phyloP scores from a whole-genome alignment of 108 stramenopile species.

The Nitzschia sp. region DNA sequence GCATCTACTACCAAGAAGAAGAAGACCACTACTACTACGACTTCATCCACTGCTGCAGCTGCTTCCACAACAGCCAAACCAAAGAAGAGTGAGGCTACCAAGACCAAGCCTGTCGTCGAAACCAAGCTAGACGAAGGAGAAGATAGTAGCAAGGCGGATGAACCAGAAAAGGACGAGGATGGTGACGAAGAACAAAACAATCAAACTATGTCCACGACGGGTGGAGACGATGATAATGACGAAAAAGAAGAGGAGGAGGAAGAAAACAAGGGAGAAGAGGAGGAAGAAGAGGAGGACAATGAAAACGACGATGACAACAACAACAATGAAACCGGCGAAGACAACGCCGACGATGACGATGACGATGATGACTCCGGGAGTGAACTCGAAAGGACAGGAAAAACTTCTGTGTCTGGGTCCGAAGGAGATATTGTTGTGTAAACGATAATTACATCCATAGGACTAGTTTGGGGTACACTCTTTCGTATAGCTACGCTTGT shows the following conservation, averaged over 20 bases:
- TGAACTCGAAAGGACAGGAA: not conserved
- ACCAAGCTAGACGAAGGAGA: slow-evolving; percentile 12
- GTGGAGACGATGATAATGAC: slow-evolving; percentile 11
- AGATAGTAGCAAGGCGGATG: not conserved
- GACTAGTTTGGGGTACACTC: too few relatives aligned
- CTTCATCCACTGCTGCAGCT: not conserved
- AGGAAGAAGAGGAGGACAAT: slow-evolving; percentile 21
- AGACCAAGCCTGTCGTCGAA: not conserved
- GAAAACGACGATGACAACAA: slow-evolving; percentile 23
- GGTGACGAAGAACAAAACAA: slow-evolving; percentile 6
- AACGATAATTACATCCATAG: too few relatives aligned
- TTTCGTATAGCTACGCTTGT: too few relatives aligned
- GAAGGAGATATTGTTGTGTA: not conserved
- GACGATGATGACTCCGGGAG: slow-evolving; percentile 10
- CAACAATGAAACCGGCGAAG: slow-evolving; percentile 20
- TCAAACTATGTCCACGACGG: slow-evolving; percentile 3
- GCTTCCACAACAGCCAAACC: not conserved
- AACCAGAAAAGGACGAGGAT: slow-evolving; percentile 16
- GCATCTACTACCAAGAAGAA: not conserved
- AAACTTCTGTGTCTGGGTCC: not conserved
- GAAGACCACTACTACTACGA: not conserved
- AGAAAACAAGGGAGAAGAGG: slow-evolving; percentile 6
- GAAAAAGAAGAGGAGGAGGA: slow-evolving; percentile 3
- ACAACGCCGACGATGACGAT: slow-evolving; percentile 10
- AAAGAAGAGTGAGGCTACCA: slow-evolving; percentile 3